Base-by-base conservation (phyloP, 2,329 filamentous ascomycete species). In the Aquanectria penicillioides region DNA sequence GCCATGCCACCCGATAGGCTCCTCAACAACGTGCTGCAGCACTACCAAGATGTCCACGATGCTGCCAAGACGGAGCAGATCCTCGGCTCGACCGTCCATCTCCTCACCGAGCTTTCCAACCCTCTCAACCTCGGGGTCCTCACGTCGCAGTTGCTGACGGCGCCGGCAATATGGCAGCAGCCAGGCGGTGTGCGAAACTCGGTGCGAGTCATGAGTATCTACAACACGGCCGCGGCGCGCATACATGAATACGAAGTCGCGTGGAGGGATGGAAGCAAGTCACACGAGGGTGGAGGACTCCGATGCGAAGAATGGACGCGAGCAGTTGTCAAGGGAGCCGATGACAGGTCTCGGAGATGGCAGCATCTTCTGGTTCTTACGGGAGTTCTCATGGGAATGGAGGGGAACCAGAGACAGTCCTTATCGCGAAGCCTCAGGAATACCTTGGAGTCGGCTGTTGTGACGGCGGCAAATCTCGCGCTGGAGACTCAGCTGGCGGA, bases 301-400 rank as follows among this genome's bases (percentile, higher is more conserved):
- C 61, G 71, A 22, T 79, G 80, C 63, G 83, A 86, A 46, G 79
- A 77, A 18, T 89, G 86, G 86, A 78, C 84, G 8, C 78, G 81
- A 17, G 84, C 84, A 1, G 80, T 88, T 4, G 80, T 83, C 37
- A 83, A 82, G 66, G 86, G 86, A 29, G 80, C 83, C 9, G 85
- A 88, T 51, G 83, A 82, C 26, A 80, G 82, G 38, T 86, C 86
- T 13, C 83, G 81, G 22, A 81, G 92, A 70, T 97, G 93, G 93
- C 89, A 93, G 74, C 93, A 97, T 74, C 76, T 93, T 25, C 80
- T 97, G n/a, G 84, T 94, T 5, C 83, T 97, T 8, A 88, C 89
- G 0, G 94, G 93, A 3, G 79, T 97, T 18, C 76, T 97, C 57
- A 84, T 94, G 71, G 93, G 92, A 8, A 89, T 94, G 70, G 89